A percentile compares a stretch with the other conserved stretches of the same genome.
phyloP scores from a whole-genome alignment of 1,139 yeast genomes.

The Yamadazyma blattariae region DNA sequence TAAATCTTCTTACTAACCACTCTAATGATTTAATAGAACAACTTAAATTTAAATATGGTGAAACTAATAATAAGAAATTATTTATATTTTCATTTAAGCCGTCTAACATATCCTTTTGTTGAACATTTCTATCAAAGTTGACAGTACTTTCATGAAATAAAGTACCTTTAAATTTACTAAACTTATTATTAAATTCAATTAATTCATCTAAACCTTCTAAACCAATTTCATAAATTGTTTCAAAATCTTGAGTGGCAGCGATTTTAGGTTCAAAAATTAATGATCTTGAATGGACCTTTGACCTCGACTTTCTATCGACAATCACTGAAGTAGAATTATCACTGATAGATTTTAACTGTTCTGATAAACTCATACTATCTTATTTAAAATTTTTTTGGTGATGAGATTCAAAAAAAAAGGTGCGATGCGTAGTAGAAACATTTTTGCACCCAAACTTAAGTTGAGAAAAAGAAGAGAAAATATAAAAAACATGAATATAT shows the following conservation, averaged over 20 bases:
- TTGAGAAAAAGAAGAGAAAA: too few species aligned
- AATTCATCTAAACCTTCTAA: constrained; percentile 76
- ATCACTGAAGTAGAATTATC: constrained; percentile 70
- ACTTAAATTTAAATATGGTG: constrained; percentile 69
- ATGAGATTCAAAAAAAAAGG: background rate
- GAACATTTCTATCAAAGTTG: constrained; percentile 75
- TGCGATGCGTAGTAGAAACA: too few species aligned
- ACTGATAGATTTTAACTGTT: constrained; percentile 75
- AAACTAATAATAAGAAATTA: constrained; percentile 70
- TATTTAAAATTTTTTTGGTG: background rate
- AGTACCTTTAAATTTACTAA: constrained; percentile 63
- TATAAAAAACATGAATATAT: too few species aligned
- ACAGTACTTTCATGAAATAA: constrained; percentile 82
- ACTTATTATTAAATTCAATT: constrained; percentile 68
- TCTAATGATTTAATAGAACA: constrained; percentile 85
- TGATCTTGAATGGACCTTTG: constrained; percentile 85
- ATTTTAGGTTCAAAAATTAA: constrained; percentile 80
- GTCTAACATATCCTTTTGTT: constrained; percentile 69
- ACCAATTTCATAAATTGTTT: constrained; percentile 70
- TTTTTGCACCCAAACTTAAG: constrained; percentile 1
- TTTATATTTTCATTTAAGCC: constrained; percentile 71
- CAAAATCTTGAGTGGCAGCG: constrained; percentile 93
- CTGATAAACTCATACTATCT: constrained; percentile 71
- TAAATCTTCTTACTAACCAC: constrained; percentile 93
- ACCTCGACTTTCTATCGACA: constrained; percentile 81